Evolutionary conservation across 1,284 basidiomycete species (phyloP).

Genomic region (Trichosporon sp.): DNA sequence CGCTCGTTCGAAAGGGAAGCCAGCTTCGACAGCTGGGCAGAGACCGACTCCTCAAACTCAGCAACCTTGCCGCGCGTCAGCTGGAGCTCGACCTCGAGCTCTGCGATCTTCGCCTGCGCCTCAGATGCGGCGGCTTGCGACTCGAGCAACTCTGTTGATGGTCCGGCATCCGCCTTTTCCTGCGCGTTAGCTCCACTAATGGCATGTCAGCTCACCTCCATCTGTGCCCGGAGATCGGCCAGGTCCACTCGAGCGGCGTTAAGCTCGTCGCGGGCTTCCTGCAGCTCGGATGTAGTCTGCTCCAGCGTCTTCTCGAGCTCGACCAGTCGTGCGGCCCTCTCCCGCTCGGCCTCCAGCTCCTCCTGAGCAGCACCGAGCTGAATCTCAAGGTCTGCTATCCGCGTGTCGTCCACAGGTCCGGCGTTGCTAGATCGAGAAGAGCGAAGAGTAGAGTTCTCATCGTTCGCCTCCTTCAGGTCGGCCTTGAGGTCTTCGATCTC

Average conservation of each 20-base stretch:
- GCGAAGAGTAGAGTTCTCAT: constrained; percentile 23
- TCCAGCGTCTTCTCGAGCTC: constrained; percentile 5
- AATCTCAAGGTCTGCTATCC: not conserved
- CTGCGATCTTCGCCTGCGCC: not conserved
- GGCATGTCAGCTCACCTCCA: constrained; percentile 11
- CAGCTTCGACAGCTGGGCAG: not conserved
- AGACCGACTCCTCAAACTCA: not conserved
- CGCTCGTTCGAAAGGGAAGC: not conserved
- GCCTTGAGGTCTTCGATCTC: constrained; percentile 1
- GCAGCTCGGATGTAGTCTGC: not conserved
- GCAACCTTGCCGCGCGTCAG: not conserved
- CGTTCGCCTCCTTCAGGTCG: constrained; percentile 17
- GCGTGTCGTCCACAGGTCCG: not conserved
- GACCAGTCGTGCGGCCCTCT: constrained; percentile 1
- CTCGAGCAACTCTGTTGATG: not conserved
- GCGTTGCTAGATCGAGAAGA: not conserved
- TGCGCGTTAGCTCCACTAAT: not conserved
- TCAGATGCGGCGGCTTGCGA: not conserved
- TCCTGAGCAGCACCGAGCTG: constrained; percentile 2
- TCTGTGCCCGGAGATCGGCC: not conserved
- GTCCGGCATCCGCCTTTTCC: not conserved
- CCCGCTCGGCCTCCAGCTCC: constrained; percentile 9
- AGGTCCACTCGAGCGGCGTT: constrained; percentile 1
- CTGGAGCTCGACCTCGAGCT: constrained; percentile 8
- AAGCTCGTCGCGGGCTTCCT: not conserved